These are phyloP conservation scores for Chlorella sp. DNA, from an alignment of 139 green algal species.

Conservation along the genomic window DNA sequence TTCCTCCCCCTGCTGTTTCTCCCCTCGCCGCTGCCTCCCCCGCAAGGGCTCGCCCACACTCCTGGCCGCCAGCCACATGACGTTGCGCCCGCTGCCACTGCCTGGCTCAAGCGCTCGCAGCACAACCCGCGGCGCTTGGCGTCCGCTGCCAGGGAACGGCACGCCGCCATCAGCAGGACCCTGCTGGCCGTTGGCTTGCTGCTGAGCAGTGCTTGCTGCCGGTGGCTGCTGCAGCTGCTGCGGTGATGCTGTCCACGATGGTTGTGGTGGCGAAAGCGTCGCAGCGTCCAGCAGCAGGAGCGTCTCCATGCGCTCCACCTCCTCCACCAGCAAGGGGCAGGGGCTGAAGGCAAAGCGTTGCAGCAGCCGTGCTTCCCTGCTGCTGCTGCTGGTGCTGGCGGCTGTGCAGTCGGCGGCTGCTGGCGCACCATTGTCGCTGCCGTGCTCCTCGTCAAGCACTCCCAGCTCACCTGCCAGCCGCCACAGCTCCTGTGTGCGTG, in stretches of 20 bases:
- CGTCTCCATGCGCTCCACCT: neutral
- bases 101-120: neutral
- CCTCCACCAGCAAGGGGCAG: neutral
- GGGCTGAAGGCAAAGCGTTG: neutral
- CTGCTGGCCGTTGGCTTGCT: neutral
- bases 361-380: no score
- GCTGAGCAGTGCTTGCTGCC: neutral
- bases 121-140: no score
- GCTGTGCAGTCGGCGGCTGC: no score
- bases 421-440: no score
- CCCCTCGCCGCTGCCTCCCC: neutral
- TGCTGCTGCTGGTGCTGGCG: no score
- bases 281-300: neutral
- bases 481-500: no score
- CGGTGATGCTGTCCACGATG: no score
- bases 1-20: neutral
- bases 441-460: no score
- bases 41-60: neutral
- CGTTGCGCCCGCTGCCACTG: neutral
- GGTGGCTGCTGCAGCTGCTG: neutral
- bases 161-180: no score
- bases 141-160: no score
- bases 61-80: neutral
- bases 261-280: no score
- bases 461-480: no score